Conservation (phyloP, 768 basidiomycete genomes). For the Lentinus brumalis region DNA sequence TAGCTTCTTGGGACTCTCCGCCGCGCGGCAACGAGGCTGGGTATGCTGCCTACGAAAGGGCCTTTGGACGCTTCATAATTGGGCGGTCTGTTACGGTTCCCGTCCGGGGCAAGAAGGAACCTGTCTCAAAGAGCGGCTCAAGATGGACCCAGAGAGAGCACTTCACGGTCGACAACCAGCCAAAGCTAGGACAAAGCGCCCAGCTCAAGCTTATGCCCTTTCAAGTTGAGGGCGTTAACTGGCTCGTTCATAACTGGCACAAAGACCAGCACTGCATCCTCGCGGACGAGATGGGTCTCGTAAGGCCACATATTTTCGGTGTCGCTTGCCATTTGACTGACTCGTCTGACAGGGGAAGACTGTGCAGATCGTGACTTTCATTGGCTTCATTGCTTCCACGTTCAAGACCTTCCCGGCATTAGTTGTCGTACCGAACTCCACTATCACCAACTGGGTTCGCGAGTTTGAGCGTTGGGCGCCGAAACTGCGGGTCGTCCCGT, state of each 20-base stretch:
- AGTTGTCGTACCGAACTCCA: conserved; percentile 95
- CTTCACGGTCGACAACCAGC: conserved; percentile 54
- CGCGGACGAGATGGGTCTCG: conserved; percentile 98
- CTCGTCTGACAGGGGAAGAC: conserved; percentile 71
- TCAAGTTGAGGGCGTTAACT: conserved; percentile 84
- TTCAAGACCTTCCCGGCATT: conserved; percentile 75
- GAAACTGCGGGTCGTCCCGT: conserved; percentile 75
- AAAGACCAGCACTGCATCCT: conserved; percentile 82
- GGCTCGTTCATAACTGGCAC: conserved; percentile 90
- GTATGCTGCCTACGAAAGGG: conserved; percentile 65
- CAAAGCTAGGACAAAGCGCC: conserved; percentile 66
- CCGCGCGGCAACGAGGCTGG: conserved; percentile 58
- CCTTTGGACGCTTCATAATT: conserved; percentile 66
- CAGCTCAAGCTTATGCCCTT: conserved; percentile 82
- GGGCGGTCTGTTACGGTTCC: conserved; percentile 65
- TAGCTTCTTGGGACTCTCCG: conserved; percentile 94
- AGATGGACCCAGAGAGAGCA: conserved; percentile 47
- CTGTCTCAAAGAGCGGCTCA: conserved; percentile 44
- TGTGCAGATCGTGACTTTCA: conserved; percentile 85
- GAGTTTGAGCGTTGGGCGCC: conserved; percentile 92
- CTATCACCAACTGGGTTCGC: conserved; percentile 92
- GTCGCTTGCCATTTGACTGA: conserved; percentile 1
- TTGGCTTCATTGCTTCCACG: conserved; percentile 62
- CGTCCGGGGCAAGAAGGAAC: conserved; percentile 44
- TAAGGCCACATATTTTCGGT: conserved; percentile 34